Percentiles rank a stretch among this genome's conserved stretches.
Conservation (phyloP, 176 grass and related monocot genomes). For the Oryza glumipatula region DNA sequence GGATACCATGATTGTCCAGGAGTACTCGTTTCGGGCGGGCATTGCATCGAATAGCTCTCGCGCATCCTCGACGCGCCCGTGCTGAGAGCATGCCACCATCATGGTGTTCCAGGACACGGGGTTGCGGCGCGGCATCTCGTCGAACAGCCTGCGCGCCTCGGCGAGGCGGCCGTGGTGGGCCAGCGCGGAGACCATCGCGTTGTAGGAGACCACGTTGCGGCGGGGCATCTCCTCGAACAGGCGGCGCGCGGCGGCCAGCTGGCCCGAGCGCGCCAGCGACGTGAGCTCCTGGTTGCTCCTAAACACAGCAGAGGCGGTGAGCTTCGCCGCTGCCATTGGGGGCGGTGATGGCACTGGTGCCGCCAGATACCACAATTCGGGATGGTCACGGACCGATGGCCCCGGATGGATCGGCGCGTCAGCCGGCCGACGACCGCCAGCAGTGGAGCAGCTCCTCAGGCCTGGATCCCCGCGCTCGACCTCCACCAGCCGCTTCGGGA, state of each 20-base stretch:
- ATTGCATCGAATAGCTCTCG: conserved; percentile 53
- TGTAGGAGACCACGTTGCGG: conserved; percentile 65
- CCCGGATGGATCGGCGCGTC: too few relatives aligned
- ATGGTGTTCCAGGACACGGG: conserved; percentile 66
- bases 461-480: too few relatives aligned
- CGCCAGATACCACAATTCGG: too few relatives aligned
- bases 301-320: conserved; percentile 33
- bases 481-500: too few relatives aligned
- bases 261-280: conserved; percentile 50
- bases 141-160: conserved; percentile 52
- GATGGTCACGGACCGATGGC: too few relatives aligned
- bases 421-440: too few relatives aligned
- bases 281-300: conserved; percentile 59
- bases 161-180: conserved; percentile 43
- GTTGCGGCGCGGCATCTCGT: conserved; percentile 49
- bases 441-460: too few relatives aligned
- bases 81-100: conserved; percentile 48
- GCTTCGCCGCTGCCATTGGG: conserved; percentile 25
- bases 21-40: conserved; percentile 51
- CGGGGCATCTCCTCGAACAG: conserved; percentile 59
- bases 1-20: conserved; percentile 61
- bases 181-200: conserved; percentile 61
- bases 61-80: conserved; percentile 44
- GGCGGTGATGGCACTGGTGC: not conserved
- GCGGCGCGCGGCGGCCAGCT: conserved; percentile 49